Evolutionary conservation across 1,139 yeast genomes (phyloP).

Genomic region (Taphrina pruni): DNA sequence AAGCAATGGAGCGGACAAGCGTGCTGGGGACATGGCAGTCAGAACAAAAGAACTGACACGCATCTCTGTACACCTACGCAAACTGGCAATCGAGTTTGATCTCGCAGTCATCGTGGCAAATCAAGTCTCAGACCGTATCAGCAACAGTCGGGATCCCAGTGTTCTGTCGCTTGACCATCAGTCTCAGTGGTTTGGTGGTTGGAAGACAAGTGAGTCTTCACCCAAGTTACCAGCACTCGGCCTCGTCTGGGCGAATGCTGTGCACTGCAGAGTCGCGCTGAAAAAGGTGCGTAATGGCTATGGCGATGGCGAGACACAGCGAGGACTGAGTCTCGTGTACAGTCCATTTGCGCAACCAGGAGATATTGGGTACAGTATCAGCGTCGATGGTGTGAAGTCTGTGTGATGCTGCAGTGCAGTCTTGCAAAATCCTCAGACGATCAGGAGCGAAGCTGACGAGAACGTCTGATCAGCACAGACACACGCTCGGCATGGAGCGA

Average conservation of each 20-base stretch:
- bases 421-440: no score
- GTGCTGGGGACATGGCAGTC: constrained; percentile 49
- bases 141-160: constrained; percentile 47
- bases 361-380: constrained; percentile 11
- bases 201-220: constrained; percentile 54
- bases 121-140: constrained; percentile 60
- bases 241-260: constrained; percentile 43
- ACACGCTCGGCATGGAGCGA: neutral
- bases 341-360: constrained; percentile 22
- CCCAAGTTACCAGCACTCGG: constrained; percentile 44
- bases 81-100: constrained; percentile 58
- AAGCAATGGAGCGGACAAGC: constrained; percentile 6
- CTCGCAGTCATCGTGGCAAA: constrained; percentile 76
- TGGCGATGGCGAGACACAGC: neutral
- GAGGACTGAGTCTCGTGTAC: constrained; percentile 25
- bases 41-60: constrained; percentile 52
- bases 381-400: constrained; percentile 18
- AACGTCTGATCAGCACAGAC: neutral
- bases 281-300: neutral
- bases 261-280: constrained; percentile 40
- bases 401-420: neutral
- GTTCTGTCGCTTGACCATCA: constrained; percentile 70
- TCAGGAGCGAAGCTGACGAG: neutral
- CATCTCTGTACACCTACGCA: constrained; percentile 59
- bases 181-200: constrained; percentile 74